A percentile compares a stretch with the other conserved stretches of the same genome.
Evolutionary conservation across 306 rosid species (phyloP).

Genomic region (Vigna nakashimae): DNA sequence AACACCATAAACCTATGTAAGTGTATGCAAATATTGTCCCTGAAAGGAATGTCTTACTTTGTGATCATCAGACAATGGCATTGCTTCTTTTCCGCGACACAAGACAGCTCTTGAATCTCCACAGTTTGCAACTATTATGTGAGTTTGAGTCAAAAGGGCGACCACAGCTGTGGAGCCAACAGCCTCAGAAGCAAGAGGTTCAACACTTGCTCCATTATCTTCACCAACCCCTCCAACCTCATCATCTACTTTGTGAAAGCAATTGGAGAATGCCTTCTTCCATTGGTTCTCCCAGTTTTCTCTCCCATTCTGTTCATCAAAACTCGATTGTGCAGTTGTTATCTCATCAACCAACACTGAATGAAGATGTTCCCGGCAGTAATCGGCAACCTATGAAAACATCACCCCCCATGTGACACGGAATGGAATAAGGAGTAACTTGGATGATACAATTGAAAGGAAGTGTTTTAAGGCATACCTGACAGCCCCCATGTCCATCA

Average conservation of each 20-base stretch:
- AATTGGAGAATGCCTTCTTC: constrained; percentile 64
- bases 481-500: constrained; percentile 85
- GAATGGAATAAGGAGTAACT: constrained; percentile 33
- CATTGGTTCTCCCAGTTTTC: constrained; percentile 61
- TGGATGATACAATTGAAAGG: constrained; percentile 30
- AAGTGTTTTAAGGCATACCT: constrained; percentile 54
- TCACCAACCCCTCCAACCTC: constrained; percentile 55
- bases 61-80: constrained; percentile 80
- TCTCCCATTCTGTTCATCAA: constrained; percentile 37
- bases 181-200: constrained; percentile 67
- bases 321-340: constrained; percentile 49
- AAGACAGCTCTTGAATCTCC: constrained; percentile 89
- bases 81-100: constrained; percentile 66
- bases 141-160: constrained; percentile 61
- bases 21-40: not conserved
- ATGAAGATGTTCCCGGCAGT: constrained; percentile 73
- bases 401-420: constrained; percentile 24
- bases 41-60: constrained; percentile 58
- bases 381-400: constrained; percentile 70
- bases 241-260: constrained; percentile 72
- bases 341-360: constrained; percentile 72
- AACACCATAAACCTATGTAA: not conserved
- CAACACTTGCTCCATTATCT: constrained; percentile 33
- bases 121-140: constrained; percentile 74
- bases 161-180: constrained; percentile 87